phyloP scores from a whole-genome alignment of 1,284 basidiomycete genomes.

The Ceratobasidium papillatum region DNA sequence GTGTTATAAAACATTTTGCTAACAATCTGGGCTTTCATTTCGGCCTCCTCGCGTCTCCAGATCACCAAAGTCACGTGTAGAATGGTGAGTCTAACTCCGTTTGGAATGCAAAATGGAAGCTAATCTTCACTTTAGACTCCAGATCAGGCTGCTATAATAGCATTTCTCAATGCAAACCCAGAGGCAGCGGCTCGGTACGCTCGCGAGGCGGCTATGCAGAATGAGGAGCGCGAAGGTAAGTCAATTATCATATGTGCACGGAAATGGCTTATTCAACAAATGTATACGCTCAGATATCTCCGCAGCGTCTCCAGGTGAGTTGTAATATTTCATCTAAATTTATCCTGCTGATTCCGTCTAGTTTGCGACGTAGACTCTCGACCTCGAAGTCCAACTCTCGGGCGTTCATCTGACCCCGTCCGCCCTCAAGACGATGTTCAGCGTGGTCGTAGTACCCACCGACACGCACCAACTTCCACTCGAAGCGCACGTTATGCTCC shows the following conservation, averaged over 20 bases:
- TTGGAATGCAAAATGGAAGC: too few species aligned
- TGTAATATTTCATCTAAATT: background rate
- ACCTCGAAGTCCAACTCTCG: slow-evolving; percentile 3
- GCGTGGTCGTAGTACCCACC: background rate
- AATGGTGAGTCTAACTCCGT: too few species aligned
- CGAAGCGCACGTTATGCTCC: background rate
- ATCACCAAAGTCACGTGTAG: background rate
- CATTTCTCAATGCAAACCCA: too few species aligned
- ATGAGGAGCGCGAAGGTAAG: background rate
- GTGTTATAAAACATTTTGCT: background rate
- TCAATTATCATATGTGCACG: background rate
- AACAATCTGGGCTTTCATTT: background rate
- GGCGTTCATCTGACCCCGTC: background rate
- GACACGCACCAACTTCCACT: background rate
- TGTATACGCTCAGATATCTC: background rate
- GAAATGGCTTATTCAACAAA: background rate
- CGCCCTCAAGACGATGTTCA: background rate
- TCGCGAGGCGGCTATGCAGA: too few species aligned
- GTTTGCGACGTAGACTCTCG: background rate
- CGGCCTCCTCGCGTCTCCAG: background rate
- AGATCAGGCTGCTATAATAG: too few species aligned
- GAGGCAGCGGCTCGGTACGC: too few species aligned
- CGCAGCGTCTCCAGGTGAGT: background rate
- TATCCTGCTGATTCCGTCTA: background rate
- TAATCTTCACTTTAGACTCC: background rate